A percentile compares a stretch with the other conserved stretches of the same genome.
phyloP scores from a whole-genome alignment of 1,139 yeast genomes.

The Pichia sp. region DNA sequence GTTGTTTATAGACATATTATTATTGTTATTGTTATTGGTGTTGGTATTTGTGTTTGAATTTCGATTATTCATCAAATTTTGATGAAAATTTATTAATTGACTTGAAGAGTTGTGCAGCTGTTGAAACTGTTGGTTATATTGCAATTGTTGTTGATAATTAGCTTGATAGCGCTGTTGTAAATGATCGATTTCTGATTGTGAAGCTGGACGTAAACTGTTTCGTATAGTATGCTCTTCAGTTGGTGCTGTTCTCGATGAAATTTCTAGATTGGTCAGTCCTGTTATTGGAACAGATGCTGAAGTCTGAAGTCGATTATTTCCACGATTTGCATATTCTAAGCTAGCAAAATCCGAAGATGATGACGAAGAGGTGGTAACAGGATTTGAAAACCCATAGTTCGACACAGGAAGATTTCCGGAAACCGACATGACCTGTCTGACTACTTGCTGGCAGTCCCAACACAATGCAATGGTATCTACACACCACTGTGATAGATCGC shows the following conservation, averaged over 20 bases:
- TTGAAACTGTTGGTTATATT: conserved; percentile 1
- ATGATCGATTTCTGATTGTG: neutral
- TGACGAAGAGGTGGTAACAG: too few species aligned
- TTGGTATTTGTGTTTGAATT: neutral
- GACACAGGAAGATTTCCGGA: neutral
- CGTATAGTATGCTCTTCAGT: too few species aligned
- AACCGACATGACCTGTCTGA: neutral
- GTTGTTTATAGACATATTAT: neutral
- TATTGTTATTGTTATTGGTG: neutral
- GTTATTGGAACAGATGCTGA: neutral
- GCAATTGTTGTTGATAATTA: conserved; percentile 2
- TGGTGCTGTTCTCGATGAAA: too few species aligned
- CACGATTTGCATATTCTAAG: too few species aligned
- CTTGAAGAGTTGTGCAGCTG: neutral
- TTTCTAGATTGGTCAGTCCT: too few species aligned
- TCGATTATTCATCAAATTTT: too few species aligned
- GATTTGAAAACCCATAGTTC: neutral
- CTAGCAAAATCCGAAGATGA: too few species aligned
- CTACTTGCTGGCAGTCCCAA: neutral
- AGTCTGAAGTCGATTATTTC: too few species aligned
- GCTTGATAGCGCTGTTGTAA: too few species aligned
- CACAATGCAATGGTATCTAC: too few species aligned
- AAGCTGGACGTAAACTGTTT: neutral
- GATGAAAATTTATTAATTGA: neutral
- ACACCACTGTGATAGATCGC: too few species aligned